Conservation (phyloP, 2,329 filamentous ascomycete genomes). For the Neospermospora avenae region DNA sequence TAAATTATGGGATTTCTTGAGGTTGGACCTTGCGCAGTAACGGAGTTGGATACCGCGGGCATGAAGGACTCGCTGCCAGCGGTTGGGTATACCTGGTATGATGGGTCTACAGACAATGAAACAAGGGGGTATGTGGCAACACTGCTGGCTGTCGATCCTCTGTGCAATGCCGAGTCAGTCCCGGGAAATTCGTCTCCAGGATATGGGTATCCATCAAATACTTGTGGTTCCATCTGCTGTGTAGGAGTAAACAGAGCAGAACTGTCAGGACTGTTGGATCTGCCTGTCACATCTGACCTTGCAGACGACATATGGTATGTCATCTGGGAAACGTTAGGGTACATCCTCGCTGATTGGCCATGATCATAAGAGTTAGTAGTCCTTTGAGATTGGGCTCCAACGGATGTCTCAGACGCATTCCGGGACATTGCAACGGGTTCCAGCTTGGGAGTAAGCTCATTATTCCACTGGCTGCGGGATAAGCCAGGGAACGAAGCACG, state of each 20-base stretch:
- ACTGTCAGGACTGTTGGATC: constrained; percentile 33
- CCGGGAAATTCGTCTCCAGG: constrained; percentile 28
- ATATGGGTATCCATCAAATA: constrained; percentile 31
- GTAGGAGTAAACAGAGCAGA: constrained; percentile 31
- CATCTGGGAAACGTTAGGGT: constrained; percentile 28
- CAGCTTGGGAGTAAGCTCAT: constrained; percentile 24
- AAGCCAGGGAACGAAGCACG: constrained; percentile 21
- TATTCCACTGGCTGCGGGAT: constrained; percentile 27
- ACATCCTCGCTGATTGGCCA: constrained; percentile 29
- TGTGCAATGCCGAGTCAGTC: constrained; percentile 26
- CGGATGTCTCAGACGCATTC: constrained; percentile 32
- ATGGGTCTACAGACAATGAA: constrained; percentile 24
- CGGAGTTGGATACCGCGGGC: constrained; percentile 21
- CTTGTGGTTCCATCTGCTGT: constrained; percentile 31
- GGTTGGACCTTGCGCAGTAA: constrained; percentile 24
- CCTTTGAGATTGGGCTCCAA: constrained; percentile 30
- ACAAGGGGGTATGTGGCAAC: constrained; percentile 20
- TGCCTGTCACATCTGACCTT: constrained; percentile 33
- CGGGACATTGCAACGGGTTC: constrained; percentile 32
- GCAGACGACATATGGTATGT: constrained; percentile 34
- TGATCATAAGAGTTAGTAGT: constrained; percentile 32
- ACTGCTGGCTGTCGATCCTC: constrained; percentile 22
- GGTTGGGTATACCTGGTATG: constrained; percentile 26
- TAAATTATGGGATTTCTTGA: constrained; percentile 27
- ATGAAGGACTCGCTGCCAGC: constrained; percentile 26